Percentiles rank a stretch among this genome's conserved stretches.
These are phyloP conservation scores for Rhizopogon rudus DNA, from an alignment of 768 basidiomycete species.

Conservation along the genomic window DNA sequence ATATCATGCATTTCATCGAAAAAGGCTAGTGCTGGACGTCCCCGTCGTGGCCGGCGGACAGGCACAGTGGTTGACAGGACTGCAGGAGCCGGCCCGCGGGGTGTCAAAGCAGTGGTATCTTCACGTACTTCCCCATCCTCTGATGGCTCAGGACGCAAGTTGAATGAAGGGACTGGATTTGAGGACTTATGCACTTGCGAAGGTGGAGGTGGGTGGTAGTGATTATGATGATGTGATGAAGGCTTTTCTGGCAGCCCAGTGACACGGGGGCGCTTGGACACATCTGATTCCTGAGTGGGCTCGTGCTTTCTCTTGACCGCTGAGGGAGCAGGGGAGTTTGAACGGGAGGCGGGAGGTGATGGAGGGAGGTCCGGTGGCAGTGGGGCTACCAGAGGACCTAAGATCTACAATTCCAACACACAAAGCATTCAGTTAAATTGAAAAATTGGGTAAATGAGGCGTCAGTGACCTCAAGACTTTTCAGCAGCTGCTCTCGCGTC, in stretches of 20 bases:
- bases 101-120: constrained; percentile 22
- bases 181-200: constrained; percentile 16
- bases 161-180: constrained; percentile 17
- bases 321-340: constrained; percentile 33
- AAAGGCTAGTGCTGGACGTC: constrained; percentile 41
- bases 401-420: constrained; percentile 26
- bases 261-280: constrained; percentile 29
- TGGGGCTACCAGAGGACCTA: constrained; percentile 33
- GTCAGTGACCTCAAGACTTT: constrained; percentile 33
- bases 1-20: constrained; percentile 62
- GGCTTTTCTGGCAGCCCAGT: constrained; percentile 16
- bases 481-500: constrained; percentile 34
- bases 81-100: constrained; percentile 22
- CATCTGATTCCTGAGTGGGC: constrained; percentile 18
- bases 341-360: constrained; percentile 41
- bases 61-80: constrained; percentile 40
- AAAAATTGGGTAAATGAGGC: background rate
- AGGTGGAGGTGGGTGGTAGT: constrained; percentile 20
- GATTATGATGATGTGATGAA: constrained; percentile 23
- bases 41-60: constrained; percentile 63
- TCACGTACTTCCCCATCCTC: constrained; percentile 47
- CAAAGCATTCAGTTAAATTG: background rate
- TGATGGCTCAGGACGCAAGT: constrained; percentile 34
- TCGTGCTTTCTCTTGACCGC: constrained; percentile 36
- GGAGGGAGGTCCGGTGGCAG: constrained; percentile 42